These are phyloP conservation scores for Phyllosticta capitalensis DNA, from an alignment of 2,329 filamentous ascomycete species.

Conservation along the genomic window DNA sequence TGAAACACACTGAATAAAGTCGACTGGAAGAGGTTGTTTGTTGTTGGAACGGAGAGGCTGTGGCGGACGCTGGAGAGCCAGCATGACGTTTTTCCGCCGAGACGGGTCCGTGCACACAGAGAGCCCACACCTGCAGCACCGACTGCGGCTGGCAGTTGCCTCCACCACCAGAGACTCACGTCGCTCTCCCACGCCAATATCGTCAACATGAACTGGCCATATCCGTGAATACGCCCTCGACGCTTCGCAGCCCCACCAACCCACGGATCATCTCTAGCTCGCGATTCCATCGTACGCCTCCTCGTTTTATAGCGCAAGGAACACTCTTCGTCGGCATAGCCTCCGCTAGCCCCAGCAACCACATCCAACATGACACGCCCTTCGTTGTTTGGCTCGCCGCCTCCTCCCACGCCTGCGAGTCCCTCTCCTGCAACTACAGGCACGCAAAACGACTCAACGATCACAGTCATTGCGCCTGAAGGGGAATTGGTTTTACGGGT, in stretches of 20 bases:
- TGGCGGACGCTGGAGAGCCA: no score
- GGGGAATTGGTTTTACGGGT: constrained; percentile 61
- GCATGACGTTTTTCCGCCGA: no score
- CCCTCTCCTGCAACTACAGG: constrained; percentile 14
- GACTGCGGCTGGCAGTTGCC: neutral
- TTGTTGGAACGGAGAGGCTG: no score
- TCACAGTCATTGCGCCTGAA: constrained; percentile 44
- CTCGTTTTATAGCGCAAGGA: neutral
- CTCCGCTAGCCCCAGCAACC: neutral
- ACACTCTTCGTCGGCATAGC: neutral
- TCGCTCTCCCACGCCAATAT: neutral
- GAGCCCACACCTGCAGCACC: no score
- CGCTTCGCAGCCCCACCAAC: neutral
- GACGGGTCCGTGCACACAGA: no score
- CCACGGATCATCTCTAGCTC: neutral
- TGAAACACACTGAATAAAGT: no score
- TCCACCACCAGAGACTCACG: neutral
- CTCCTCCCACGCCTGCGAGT: neutral
- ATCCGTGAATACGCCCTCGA: constrained; percentile 30
- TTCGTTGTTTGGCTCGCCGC: constrained; percentile 6
- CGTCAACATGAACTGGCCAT: constrained; percentile 40
- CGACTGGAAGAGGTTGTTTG: no score
- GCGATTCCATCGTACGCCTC: neutral
- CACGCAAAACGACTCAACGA: constrained; percentile 17
- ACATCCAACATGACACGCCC: neutral